phyloP scores from a whole-genome alignment of 106 monocot species.

The Allium cepa region DNA sequence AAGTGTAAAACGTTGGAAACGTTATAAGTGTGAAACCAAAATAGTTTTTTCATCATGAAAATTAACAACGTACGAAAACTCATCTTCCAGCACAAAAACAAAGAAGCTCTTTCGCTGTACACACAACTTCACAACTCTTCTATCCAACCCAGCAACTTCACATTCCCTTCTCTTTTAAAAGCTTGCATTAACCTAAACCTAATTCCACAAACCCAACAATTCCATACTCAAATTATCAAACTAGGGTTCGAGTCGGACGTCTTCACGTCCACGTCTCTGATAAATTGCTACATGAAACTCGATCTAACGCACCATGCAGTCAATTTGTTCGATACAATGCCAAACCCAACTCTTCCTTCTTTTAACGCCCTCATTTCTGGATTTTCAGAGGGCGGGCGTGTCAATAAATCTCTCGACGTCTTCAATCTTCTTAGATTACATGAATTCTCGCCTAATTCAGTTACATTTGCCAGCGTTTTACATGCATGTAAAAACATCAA shows the following conservation, averaged over 20 bases:
- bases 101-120: constrained; percentile 23
- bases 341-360: constrained; percentile 21
- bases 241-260: constrained; percentile 11
- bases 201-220: constrained; percentile 12
- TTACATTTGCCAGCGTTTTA: constrained; percentile 25
- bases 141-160: constrained; percentile 12
- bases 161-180: constrained; percentile 32
- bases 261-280: constrained; percentile 29
- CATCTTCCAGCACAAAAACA: background rate
- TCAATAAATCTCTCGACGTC: constrained; percentile 5
- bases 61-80: too few relatives aligned
- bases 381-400: constrained; percentile 12
- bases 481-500: constrained; percentile 13
- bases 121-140: constrained; percentile 14
- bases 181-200: constrained; percentile 22
- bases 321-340: constrained; percentile 26
- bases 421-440: constrained; percentile 8
- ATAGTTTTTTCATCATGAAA: too few relatives aligned
- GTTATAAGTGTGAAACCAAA: too few relatives aligned
- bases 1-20: too few relatives aligned
- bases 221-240: constrained; percentile 26
- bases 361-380: constrained; percentile 23
- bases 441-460: constrained; percentile 22
- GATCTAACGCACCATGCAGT: constrained; percentile 7
- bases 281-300: constrained; percentile 22